Conservation (phyloP, 2,329 filamentous ascomycete genomes). For the Helotiales sp. region DNA sequence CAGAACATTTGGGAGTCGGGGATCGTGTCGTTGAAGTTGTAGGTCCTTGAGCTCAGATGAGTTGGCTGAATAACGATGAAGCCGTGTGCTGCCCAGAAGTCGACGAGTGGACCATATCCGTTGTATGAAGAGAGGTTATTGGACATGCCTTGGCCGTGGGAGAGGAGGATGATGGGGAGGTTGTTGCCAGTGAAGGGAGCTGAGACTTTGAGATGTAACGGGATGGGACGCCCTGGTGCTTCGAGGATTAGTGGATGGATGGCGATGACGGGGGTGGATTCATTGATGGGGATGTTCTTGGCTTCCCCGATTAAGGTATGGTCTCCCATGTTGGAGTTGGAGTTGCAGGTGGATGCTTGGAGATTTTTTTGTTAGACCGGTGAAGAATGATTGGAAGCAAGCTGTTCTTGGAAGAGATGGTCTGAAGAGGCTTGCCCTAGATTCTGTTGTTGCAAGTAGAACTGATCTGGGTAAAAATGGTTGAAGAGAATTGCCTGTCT, state of each 20-base stretch:
- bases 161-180: constrained; percentile 43
- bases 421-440: too few relatives aligned
- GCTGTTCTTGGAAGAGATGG: too few relatives aligned
- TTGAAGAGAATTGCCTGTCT: too few relatives aligned
- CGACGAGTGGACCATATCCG: constrained; percentile 42
- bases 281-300: constrained; percentile 41
- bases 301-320: constrained; percentile 35
- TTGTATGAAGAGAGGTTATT: constrained; percentile 43
- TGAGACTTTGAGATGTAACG: constrained; percentile 40
- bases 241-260: constrained; percentile 22
- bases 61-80: constrained; percentile 46
- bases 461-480: too few relatives aligned
- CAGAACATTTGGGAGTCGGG: constrained; percentile 31
- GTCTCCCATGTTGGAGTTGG: too few relatives aligned
- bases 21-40: constrained; percentile 24
- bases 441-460: too few relatives aligned
- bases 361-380: too few relatives aligned
- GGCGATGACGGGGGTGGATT: constrained; percentile 34
- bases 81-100: constrained; percentile 44
- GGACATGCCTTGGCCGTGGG: constrained; percentile 41
- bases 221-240: constrained; percentile 26
- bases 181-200: constrained; percentile 35
- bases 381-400: too few relatives aligned
- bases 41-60: constrained; percentile 39
- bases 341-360: too few relatives aligned